Conservation (phyloP, 2,329 filamentous ascomycete species). For the Graphilbum fragrans region DNA sequence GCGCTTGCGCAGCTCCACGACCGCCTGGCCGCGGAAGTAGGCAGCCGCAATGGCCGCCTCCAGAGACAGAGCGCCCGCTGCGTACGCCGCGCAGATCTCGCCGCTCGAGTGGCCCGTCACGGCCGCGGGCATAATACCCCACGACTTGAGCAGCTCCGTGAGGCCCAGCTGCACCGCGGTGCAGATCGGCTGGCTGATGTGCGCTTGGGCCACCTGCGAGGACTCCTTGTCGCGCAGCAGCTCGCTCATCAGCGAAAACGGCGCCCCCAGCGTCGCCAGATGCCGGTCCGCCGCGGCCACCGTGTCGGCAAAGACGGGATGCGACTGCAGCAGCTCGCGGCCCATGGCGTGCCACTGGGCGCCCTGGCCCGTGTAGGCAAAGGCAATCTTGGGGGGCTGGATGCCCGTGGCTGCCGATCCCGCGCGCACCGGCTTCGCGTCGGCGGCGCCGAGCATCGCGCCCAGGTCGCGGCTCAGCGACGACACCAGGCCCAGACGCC, state of each 20-base stretch:
- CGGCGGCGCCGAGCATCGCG: too few species aligned
- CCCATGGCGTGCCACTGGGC: constrained; percentile 17
- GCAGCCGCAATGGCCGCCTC: constrained; percentile 8
- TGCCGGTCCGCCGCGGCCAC: too few species aligned
- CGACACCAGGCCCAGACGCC: too few species aligned
- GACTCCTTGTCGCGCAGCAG: constrained; percentile 1
- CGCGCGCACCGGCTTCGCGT: background rate
- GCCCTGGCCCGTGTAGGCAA: constrained; percentile 9
- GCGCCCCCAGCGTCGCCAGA: background rate
- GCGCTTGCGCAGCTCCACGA: background rate
- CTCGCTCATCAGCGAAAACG: constrained; percentile 2
- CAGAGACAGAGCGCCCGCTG: constrained; percentile 11
- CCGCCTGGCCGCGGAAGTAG: constrained; percentile 8
- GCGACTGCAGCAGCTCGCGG: constrained; percentile 14
- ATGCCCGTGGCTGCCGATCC: background rate
- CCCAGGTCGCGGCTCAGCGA: too few species aligned
- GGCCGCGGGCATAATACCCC: constrained; percentile 12
- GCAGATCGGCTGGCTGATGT: constrained; percentile 16
- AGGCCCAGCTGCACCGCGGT: constrained; percentile 18
- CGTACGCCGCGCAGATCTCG: constrained; percentile 20
- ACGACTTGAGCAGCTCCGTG: constrained; percentile 15
- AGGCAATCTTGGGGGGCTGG: background rate
- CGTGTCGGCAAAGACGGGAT: background rate
- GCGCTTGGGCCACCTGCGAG: constrained; percentile 7
- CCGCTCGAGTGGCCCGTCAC: constrained; percentile 21